These are phyloP conservation scores for Apiospora hydei DNA, from an alignment of 2,329 filamentous ascomycete genomes.

Conservation along the genomic window DNA sequence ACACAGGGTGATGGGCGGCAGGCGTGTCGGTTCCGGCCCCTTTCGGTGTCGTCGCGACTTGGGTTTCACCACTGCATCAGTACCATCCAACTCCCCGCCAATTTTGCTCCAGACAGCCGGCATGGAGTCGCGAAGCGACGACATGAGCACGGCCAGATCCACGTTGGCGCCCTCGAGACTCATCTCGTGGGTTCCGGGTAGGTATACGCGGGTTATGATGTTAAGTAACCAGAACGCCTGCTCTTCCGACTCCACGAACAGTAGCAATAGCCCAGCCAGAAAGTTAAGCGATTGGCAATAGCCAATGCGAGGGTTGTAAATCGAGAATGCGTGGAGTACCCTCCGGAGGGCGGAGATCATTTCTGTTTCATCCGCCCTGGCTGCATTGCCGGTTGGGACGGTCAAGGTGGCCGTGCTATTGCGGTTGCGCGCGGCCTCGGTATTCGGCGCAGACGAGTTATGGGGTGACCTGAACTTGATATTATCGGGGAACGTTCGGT, in stretches of 20 bases:
- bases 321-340: conserved; percentile 86
- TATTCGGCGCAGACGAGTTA: conserved; percentile 40
- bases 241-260: conserved; percentile 89
- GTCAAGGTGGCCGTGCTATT: conserved; percentile 48
- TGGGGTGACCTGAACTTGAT: conserved; percentile 79
- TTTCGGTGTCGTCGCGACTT: conserved; percentile 50
- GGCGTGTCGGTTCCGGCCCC: conserved; percentile 55
- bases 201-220: conserved; percentile 86
- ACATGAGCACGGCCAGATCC: conserved; percentile 93
- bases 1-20: conserved; percentile 90
- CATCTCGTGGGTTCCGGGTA: conserved; percentile 91
- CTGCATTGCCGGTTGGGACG: conserved; percentile 38
- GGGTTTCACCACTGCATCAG: conserved; percentile 43
- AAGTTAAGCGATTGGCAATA: conserved; percentile 98
- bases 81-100: conserved; percentile 74
- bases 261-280: conserved; percentile 84
- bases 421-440: conserved; percentile 41
- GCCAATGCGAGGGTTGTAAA: conserved; percentile 89
- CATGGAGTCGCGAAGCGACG: conserved; percentile 80
- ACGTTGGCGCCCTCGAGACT: conserved; percentile 92
- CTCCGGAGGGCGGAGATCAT: conserved; percentile 84
- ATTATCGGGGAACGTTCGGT: conserved; percentile 95
- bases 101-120: conserved; percentile 89
- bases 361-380: conserved; percentile 65
- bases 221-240: conserved; percentile 93